A percentile compares a stretch with the other conserved stretches of the same genome.
phyloP scores from a whole-genome alignment of 805 yeast genomes.

The Dipodascopsis uninucleata region DNA sequence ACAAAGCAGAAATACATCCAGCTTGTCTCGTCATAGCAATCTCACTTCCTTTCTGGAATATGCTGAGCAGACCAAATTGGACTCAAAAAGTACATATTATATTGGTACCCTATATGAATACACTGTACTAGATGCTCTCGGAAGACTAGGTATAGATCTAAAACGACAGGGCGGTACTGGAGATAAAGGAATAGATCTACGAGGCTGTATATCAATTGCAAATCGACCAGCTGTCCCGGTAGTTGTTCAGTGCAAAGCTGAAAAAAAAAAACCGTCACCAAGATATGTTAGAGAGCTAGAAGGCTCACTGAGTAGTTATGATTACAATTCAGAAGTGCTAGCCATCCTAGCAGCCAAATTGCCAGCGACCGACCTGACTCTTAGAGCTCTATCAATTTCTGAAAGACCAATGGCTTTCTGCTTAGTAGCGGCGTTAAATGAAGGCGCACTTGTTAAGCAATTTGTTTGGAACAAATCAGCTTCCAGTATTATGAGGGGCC shows the following conservation, averaged over 20 bases:
- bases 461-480: conserved; percentile 26
- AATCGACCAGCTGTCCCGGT: conserved; percentile 13
- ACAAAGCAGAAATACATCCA: too few species aligned
- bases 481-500: conserved; percentile 6
- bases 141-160: conserved; percentile 12
- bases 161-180: conserved; percentile 29
- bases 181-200: conserved; percentile 31
- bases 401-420: conserved; percentile 20
- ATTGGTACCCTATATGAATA: conserved; percentile 32
- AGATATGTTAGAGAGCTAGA: conserved; percentile 27
- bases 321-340: conserved; percentile 7
- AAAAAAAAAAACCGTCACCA: conserved; percentile 49
- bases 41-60: conserved; percentile 13
- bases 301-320: conserved; percentile 18
- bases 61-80: conserved; percentile 7
- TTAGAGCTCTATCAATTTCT: conserved; percentile 12
- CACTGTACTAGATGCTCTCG: conserved; percentile 22
- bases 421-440: conserved; percentile 9
- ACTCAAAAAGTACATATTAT: conserved; percentile 20
- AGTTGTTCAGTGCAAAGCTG: conserved; percentile 31
- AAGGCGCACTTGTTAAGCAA: conserved; percentile 19
- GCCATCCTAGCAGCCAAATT: conserved; percentile 25
- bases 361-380: conserved; percentile 19
- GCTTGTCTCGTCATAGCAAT: neutral
- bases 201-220: conserved; percentile 21